Evolutionary conservation across 768 basidiomycete genomes (phyloP).

Genomic region (Clathrus columnatus): DNA sequence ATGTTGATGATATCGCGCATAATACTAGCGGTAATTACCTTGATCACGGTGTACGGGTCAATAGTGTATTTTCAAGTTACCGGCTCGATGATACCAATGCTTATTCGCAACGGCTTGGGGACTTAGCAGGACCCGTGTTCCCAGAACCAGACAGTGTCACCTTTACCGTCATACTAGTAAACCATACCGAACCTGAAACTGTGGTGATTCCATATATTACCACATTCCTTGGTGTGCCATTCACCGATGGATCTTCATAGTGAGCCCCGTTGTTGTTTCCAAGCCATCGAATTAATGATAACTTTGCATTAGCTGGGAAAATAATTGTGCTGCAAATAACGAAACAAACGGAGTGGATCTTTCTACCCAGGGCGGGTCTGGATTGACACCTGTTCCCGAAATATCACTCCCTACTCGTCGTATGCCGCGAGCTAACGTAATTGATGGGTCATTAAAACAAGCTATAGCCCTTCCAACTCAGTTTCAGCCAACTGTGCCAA

Average conservation of each 20-base stretch:
- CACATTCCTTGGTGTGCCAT: slow-evolving; percentile 34
- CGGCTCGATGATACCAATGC: slow-evolving; percentile 31
- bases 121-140: slow-evolving; percentile 44
- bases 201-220: slow-evolving; percentile 48
- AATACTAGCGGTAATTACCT: slow-evolving; percentile 58
- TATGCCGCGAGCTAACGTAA: slow-evolving; percentile 26
- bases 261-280: slow-evolving; percentile 22
- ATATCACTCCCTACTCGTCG: slow-evolving; percentile 19
- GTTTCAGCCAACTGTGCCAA: slow-evolving; percentile 39
- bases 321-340: slow-evolving; percentile 45
- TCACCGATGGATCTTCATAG: slow-evolving; percentile 46
- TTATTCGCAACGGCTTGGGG: slow-evolving; percentile 52
- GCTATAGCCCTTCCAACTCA: slow-evolving; percentile 39
- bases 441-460: slow-evolving; percentile 32
- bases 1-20: slow-evolving; percentile 46
- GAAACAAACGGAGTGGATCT: slow-evolving; percentile 44
- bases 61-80: slow-evolving; percentile 54
- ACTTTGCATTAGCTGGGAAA: slow-evolving; percentile 37
- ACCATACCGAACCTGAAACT: slow-evolving; percentile 39
- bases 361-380: slow-evolving; percentile 18
- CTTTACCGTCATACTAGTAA: slow-evolving; percentile 37
- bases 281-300: not conserved
- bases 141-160: slow-evolving; percentile 39
- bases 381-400: slow-evolving; percentile 19
- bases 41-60: slow-evolving; percentile 54